Evolutionary conservation across 352 stramenopile genomes (phyloP).

Genomic region (Pythium oligandrum): DNA sequence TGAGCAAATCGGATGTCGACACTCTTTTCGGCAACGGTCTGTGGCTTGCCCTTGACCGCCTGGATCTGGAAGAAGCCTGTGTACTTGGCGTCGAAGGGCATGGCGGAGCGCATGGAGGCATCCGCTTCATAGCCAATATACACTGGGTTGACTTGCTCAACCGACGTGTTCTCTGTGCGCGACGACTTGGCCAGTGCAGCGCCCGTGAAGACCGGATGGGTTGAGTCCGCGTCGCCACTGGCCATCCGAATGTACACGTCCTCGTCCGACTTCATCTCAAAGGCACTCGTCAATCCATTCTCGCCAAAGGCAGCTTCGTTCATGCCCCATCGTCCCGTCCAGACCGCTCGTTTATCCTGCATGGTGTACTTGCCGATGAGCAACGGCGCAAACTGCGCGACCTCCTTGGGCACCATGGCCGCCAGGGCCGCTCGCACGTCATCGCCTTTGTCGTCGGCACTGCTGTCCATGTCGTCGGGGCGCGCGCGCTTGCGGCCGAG

Average conservation of each 20-base stretch:
- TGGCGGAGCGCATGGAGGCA: slow-evolving; percentile 45
- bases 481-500: slow-evolving; percentile 14
- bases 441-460: slow-evolving; percentile 2
- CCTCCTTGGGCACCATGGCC: slow-evolving; percentile 42
- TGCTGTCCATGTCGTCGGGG: slow-evolving; percentile 1
- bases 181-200: slow-evolving; percentile 52
- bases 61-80: slow-evolving; percentile 86
- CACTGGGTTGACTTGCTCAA: slow-evolving; percentile 39
- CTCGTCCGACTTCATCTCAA: slow-evolving; percentile 87
- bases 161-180: slow-evolving; percentile 28
- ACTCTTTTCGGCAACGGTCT: slow-evolving; percentile 76
- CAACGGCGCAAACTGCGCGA: slow-evolving; percentile 65
- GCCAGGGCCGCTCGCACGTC: slow-evolving; percentile 11
- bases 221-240: slow-evolving; percentile 21
- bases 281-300: slow-evolving; percentile 72
- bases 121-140: slow-evolving; percentile 72
- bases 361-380: slow-evolving; percentile 83
- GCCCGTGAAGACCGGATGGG: slow-evolving; percentile 46
- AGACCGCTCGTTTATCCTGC: slow-evolving; percentile 74
- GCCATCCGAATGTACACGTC: slow-evolving; percentile 59
- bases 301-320: slow-evolving; percentile 70
- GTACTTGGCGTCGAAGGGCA: slow-evolving; percentile 81
- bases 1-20: slow-evolving; percentile 81
- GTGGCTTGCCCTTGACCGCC: slow-evolving; percentile 74
- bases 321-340: slow-evolving; percentile 82